Evolutionary conservation across 441 rosid species (phyloP), one percentile per base, ranked within the genome.

Genomic region (Jatropha multifida): DNA sequence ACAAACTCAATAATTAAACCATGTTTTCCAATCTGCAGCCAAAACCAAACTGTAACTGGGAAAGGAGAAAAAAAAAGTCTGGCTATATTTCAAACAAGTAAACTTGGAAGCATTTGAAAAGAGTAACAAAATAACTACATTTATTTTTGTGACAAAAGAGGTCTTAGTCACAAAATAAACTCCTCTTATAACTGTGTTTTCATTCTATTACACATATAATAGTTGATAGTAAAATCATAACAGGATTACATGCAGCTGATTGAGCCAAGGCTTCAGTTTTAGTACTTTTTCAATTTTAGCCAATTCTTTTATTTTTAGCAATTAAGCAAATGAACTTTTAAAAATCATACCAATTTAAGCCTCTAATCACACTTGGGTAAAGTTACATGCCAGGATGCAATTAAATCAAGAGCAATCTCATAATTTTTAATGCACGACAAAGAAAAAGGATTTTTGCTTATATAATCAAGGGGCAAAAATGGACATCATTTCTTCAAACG

Each of bases 1-100:
- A 83, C 75, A 80, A 96, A 96, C 83, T 90, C 98, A 73, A 96
- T 96, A 74, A 92, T 93, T 73, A 96, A 82, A 71, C 99, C 99
- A 82, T 96, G 99, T 84, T 66, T 87, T 54, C 98, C 99, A 15
- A 93, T 85, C 99, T 95, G 81, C 72, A 86, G 18, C 14, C 49
- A 52, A 59, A 69, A 79, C 48, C 56, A 82, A 59, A 68, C 7
- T 44, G 38, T 40, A 42, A 46, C 65, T 60, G 23, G 65, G 41
- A 52, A 72, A 70, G 55, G 46, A 0, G 68, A 63, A 20, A 63
- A 20, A 64, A 44, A 10, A 44, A 2, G 12, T 37, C 8, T 48
- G 12, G 54, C 48, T 2, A 27, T 17, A 52, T 62, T 59, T 51
- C 14, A 11, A 17, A 68, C 8, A 42, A 62, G 5, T 13, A 49